phyloP scores from a whole-genome alignment of 306 rosid genomes.

The Inga laurina region DNA sequence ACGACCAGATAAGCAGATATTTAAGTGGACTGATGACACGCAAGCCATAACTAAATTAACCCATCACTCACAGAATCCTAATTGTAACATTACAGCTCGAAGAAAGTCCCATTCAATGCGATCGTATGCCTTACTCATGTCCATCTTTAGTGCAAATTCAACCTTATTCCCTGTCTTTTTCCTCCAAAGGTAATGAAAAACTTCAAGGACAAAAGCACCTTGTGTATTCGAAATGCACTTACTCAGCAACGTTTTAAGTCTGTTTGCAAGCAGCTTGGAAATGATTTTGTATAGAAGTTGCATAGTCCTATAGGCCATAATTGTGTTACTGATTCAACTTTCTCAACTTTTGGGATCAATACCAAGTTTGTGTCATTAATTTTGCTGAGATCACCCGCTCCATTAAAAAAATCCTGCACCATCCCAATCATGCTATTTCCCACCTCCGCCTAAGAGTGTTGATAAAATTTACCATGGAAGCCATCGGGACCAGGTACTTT shows the following conservation, averaged over 20 bases:
- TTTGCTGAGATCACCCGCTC: neutral
- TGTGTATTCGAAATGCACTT: neutral
- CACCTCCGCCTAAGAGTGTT: neutral
- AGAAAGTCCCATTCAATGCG: neutral
- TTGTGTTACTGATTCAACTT: neutral
- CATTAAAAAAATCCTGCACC: neutral
- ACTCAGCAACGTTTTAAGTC: rapidly evolving
- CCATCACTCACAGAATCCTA: neutral
- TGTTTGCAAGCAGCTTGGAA: neutral
- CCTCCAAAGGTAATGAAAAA: too few relatives aligned
- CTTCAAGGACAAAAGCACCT: too few relatives aligned
- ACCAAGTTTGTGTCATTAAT: neutral
- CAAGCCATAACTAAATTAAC: neutral
- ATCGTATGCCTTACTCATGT: neutral
- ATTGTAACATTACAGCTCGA: rapidly evolving
- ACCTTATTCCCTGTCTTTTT: rapidly evolving
- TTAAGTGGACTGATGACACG: neutral
- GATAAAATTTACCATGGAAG: neutral
- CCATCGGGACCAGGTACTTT: neutral
- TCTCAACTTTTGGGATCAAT: neutral
- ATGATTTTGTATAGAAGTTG: too few relatives aligned
- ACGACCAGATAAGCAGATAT: rapidly evolving
- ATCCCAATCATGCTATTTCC: neutral
- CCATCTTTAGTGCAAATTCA: neutral
- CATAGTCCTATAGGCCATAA: neutral